These are phyloP conservation scores for Voacanga thouarsii DNA, from an alignment of 257 asterid genomes.

Conservation along the genomic window DNA sequence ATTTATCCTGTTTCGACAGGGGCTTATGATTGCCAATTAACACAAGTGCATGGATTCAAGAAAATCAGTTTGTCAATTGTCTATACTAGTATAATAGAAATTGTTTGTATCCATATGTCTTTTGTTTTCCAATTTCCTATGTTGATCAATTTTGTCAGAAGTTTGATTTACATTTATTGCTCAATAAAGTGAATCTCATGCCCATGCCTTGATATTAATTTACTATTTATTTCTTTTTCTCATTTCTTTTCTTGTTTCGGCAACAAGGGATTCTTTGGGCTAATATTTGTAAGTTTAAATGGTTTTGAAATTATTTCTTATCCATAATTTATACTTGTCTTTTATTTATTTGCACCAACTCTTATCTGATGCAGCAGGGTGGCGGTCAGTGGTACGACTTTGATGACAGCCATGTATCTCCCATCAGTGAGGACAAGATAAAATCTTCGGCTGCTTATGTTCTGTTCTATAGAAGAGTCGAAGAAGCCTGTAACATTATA, in stretches of 20 bases:
- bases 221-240: not conserved
- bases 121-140: not conserved
- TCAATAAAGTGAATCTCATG: not conserved
- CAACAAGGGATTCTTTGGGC: not conserved
- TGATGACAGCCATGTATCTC: slow-evolving; percentile 77
- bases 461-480: slow-evolving; percentile 73
- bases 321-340: not conserved
- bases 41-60: not conserved
- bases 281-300: not conserved
- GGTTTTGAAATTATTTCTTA: not conserved
- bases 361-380: slow-evolving; percentile 57
- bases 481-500: slow-evolving; percentile 38
- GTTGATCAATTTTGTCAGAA: not conserved
- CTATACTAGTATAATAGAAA: not conserved
- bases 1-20: not conserved
- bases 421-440: slow-evolving; percentile 71
- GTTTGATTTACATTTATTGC: not conserved
- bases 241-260: not conserved
- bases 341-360: slow-evolving; percentile 14
- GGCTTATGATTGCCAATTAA: not conserved
- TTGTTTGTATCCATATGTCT: not conserved
- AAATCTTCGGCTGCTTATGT: slow-evolving; percentile 89
- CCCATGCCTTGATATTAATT: not conserved
- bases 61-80: not conserved
- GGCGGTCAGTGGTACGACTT: slow-evolving; percentile 86